Conservation (phyloP, 495 filamentous ascomycete species). For the Xylaria flabelliformis region DNA sequence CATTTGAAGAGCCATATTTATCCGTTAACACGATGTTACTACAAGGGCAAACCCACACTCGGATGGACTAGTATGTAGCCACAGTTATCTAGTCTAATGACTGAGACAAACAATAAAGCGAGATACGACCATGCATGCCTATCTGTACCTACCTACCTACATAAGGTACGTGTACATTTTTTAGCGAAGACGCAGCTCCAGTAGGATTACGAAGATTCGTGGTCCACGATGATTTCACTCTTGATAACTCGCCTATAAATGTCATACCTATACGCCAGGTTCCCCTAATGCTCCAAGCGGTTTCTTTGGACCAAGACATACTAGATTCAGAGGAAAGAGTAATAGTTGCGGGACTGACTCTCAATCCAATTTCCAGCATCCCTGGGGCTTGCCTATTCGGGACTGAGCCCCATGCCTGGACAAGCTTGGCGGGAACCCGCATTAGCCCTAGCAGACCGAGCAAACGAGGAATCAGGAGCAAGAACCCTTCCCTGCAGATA, state of each 20-base stretch:
- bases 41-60: not conserved
- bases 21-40: not conserved
- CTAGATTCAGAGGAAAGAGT: not conserved
- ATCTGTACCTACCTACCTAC: not conserved
- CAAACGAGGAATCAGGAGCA: slow-evolving; percentile 17
- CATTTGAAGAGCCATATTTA: not conserved
- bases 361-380: slow-evolving; percentile 20
- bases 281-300: slow-evolving; percentile 7
- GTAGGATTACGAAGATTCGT: not conserved
- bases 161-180: not conserved
- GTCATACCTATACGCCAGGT: not conserved
- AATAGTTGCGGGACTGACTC: not conserved
- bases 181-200: not conserved
- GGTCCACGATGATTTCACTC: not conserved
- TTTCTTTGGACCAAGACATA: not conserved
- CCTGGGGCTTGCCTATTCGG: slow-evolving; percentile 22
- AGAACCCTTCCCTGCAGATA: slow-evolving; percentile 19
- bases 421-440: slow-evolving; percentile 2
- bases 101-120: too few species aligned
- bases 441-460: slow-evolving; percentile 1
- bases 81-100: too few species aligned
- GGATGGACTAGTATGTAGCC: not conserved
- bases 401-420: not conserved
- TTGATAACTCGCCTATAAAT: not conserved
- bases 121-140: too few species aligned